Evolutionary conservation across 2,329 filamentous ascomycete genomes (phyloP).

Genomic region (Pseudogymnoascus sp.): DNA sequence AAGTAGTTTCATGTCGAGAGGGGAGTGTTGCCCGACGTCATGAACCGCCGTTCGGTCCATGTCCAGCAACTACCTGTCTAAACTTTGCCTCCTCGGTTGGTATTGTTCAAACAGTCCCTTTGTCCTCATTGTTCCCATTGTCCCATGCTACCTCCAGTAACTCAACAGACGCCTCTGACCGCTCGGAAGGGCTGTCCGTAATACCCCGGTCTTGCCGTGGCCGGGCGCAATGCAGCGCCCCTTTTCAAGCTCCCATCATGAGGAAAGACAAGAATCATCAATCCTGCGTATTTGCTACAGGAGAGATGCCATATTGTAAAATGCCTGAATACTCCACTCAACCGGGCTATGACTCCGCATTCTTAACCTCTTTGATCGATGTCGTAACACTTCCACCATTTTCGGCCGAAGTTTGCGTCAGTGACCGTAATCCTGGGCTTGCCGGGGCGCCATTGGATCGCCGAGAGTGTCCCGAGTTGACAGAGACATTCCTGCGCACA

Average conservation of each 20-base stretch:
- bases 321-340: background rate
- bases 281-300: background rate
- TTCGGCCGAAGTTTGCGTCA: conserved; percentile 47
- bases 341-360: background rate
- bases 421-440: conserved; percentile 47
- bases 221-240: background rate
- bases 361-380: conserved; percentile 63
- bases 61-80: background rate
- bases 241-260: background rate
- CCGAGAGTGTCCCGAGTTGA: conserved; percentile 79
- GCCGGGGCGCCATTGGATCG: conserved; percentile 66
- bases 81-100: background rate
- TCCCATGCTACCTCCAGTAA: background rate
- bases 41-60: background rate
- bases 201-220: background rate
- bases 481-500: conserved; percentile 80
- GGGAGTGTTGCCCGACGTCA: background rate
- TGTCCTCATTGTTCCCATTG: background rate
- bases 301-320: background rate
- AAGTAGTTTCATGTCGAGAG: conserved; percentile 39
- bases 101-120: background rate
- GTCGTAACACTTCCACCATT: conserved; percentile 25
- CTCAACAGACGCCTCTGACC: background rate
- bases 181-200: background rate
- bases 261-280: background rate